Base-by-base conservation (phyloP, 257 asterid species). In the Fraxinus anomala region DNA sequence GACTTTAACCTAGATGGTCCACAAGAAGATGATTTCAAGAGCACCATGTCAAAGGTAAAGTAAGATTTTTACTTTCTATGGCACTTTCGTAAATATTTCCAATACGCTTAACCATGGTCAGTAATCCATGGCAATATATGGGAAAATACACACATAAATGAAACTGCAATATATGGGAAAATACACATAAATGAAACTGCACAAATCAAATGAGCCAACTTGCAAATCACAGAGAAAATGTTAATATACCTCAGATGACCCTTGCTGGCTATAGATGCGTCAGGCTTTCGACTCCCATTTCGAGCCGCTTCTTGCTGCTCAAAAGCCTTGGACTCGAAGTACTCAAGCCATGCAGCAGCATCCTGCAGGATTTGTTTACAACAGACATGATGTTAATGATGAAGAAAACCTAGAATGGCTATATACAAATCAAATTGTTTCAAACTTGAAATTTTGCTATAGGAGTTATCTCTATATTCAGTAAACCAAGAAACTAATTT, bases 321-420 rank as follows among this genome's bases (percentile, higher is more conserved):
- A 81, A 91, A 87, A 82, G 98, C 96, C 88, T 93, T 93, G 66
- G 98, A 93, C 82, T 93, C 98, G 77, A 93, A 93, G 86, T 93
- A 93, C 83, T 93, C 98, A 54, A 93, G 97, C 98, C 98, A 93
- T 44, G 98, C 98, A 80, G 98, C 98, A 37, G 98, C 98, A 85
- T 93, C 98, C 98, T 90, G 91, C 77, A 84, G 77, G 75, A 80
- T 80, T 68, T 19, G 68, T 72, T 66, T 74, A 44, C 24, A 54
- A 51, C 36, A 26, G 37, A 70, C 80, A 76, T 23, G 40, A 67
- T 40, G 59, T 14, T 63, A 21, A 26, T 44, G 76, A 47, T 70
- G 24, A 76, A 23, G 39, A 56, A 63, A 69, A 75, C 59, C 71
- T 47, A 83, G 63, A 47, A 67, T 6, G 34, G 21, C 63, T 76